Conservation (phyloP, 202 grass and related monocot genomes). For the Eragrostis tef region DNA sequence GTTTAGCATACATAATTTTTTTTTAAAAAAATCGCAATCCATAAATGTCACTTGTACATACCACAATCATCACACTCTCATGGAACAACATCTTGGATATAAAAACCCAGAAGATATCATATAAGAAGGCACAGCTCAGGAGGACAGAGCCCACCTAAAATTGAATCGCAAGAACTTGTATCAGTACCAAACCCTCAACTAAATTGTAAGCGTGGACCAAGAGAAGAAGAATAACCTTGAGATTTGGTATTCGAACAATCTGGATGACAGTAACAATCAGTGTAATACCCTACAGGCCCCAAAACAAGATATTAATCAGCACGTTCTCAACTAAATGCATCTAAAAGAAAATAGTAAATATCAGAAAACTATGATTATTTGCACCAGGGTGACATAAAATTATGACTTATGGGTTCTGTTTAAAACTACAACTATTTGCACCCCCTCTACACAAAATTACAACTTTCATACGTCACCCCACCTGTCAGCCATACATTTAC, state of each 20-base stretch:
- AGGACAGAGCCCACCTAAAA: constrained; percentile 83
- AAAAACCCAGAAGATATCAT: constrained; percentile 99
- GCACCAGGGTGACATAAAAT: too few species aligned
- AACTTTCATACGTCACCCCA: too few species aligned
- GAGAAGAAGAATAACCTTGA: constrained; percentile 70
- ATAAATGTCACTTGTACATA: constrained; percentile 47
- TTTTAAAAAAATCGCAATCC: constrained; percentile 21
- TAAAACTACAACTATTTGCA: too few species aligned
- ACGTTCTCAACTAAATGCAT: constrained; percentile 12
- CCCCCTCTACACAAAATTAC: too few species aligned
- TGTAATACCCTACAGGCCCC: constrained; percentile 79
- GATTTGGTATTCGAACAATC: constrained; percentile 97
- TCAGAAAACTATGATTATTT: too few species aligned
- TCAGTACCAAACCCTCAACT: constrained; percentile 31
- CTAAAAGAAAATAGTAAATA: neutral
- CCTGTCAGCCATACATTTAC: too few species aligned
- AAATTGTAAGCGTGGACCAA: constrained; percentile 9
- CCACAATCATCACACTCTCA: constrained; percentile 99
- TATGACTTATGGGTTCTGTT: too few species aligned
- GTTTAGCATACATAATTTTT: neutral
- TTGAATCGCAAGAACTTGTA: constrained; percentile 32
- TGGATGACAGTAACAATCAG: constrained; percentile 95
- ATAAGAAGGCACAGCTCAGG: constrained; percentile 90
- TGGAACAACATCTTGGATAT: constrained; percentile 94
- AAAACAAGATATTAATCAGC: constrained; percentile 30